Evolutionary conservation across 1,284 basidiomycete genomes (phyloP).

Genomic region (Papiliotrema laurentii): DNA sequence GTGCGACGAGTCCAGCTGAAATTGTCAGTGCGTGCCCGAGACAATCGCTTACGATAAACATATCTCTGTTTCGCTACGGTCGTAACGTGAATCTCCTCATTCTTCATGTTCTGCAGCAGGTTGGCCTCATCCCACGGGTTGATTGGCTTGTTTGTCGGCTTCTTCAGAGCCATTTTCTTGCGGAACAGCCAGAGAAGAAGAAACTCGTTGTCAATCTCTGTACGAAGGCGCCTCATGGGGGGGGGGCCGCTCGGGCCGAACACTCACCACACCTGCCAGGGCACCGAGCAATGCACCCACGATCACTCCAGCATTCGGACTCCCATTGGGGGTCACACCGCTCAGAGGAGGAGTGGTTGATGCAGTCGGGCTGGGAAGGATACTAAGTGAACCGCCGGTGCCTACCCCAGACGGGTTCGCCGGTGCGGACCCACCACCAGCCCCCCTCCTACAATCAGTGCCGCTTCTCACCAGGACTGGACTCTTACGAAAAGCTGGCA

Average conservation of each 20-base stretch:
- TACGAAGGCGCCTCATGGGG: neutral
- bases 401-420: too few relatives aligned
- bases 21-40: neutral
- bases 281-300: conserved; percentile 27
- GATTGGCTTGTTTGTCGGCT: conserved; percentile 16
- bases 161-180: conserved; percentile 1
- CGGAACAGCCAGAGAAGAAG: conserved; percentile 21
- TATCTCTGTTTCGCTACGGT: conserved; percentile 38
- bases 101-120: conserved; percentile 32
- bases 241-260: neutral
- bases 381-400: too few relatives aligned
- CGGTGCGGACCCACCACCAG: too few relatives aligned
- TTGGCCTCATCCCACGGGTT: conserved; percentile 37
- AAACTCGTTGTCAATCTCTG: conserved; percentile 6
- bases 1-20: neutral
- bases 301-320: conserved; percentile 22
- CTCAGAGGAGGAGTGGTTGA: neutral
- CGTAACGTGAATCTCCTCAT: conserved; percentile 33
- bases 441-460: too few relatives aligned
- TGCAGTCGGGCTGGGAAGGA: neutral
- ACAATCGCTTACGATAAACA: conserved; percentile 31
- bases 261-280: conserved; percentile 27
- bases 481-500: conserved; percentile 24
- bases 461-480: too few relatives aligned
- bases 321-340: conserved; percentile 6